phyloP scores from a whole-genome alignment of 2,329 filamentous ascomycete species.

The Teratosphaeria epicoccoides region DNA sequence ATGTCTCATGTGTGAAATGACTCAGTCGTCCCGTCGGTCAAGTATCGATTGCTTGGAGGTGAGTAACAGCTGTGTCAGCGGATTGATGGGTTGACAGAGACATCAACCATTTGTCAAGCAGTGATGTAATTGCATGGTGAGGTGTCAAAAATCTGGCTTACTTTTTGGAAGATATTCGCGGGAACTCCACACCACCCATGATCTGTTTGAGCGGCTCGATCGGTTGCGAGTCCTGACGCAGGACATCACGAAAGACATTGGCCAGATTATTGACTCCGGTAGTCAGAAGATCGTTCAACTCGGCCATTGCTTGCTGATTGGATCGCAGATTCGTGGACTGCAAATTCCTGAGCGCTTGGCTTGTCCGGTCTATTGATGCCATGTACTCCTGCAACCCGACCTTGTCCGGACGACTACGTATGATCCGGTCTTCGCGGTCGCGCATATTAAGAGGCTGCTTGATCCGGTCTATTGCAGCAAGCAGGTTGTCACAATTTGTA shows the following conservation, averaged over 20 bases:
- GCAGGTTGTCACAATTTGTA: slow-evolving; percentile 76
- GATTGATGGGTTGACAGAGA: no score
- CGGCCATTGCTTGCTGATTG: slow-evolving; percentile 78
- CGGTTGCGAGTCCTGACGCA: slow-evolving; percentile 66
- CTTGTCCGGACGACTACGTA: slow-evolving; percentile 66
- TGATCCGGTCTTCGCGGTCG: slow-evolving; percentile 81
- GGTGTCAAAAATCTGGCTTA: no score
- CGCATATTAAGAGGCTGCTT: slow-evolving; percentile 88
- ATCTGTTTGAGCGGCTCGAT: slow-evolving; percentile 88
- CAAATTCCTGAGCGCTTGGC: slow-evolving; percentile 73
- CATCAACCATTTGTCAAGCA: no score
- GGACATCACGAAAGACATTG: slow-evolving; percentile 65
- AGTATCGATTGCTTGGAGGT: no score
- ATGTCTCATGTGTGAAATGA: no score
- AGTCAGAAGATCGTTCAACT: slow-evolving; percentile 66
- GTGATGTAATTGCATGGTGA: no score
- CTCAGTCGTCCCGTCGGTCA: no score
- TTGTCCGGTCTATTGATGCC: slow-evolving; percentile 77
- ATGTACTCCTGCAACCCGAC: slow-evolving; percentile 77
- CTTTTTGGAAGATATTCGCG: slow-evolving; percentile 65
- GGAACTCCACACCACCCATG: slow-evolving; percentile 70
- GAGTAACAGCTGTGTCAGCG: no score
- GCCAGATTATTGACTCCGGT: slow-evolving; percentile 75
- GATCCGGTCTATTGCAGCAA: slow-evolving; percentile 77
- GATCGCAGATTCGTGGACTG: slow-evolving; percentile 82